phyloP scores from a whole-genome alignment of 176 grass and related monocot species.

The barley (Hordeum vulgare) region DNA sequence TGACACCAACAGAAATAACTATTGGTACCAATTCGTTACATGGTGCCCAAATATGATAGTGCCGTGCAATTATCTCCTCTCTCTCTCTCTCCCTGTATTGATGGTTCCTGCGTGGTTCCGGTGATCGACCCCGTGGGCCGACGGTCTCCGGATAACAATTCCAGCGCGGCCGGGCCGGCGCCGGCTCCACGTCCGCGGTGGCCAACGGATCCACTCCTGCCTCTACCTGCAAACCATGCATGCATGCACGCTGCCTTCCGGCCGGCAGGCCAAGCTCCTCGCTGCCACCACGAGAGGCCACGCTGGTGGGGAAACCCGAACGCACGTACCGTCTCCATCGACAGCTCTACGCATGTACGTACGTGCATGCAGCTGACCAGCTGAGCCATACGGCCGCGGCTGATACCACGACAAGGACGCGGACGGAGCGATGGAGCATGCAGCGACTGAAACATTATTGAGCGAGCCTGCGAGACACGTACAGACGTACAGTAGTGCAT shows the following conservation, averaged over 20 bases:
- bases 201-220: neutral
- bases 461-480: neutral
- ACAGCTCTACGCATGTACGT: neutral
- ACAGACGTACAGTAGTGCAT: neutral
- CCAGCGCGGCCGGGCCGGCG: neutral
- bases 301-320: too few species aligned
- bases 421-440: neutral
- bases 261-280: too few species aligned
- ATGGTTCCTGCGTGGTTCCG: neutral
- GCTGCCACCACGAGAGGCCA: too few species aligned
- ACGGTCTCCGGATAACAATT: neutral
- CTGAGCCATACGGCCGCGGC: neutral
- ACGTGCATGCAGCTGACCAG: neutral
- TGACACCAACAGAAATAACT: too few species aligned
- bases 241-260: neutral
- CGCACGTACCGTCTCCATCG: neutral
- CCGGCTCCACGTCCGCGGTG: neutral
- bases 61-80: too few species aligned
- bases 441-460: neutral
- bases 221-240: neutral
- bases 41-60: too few species aligned
- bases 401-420: too few species aligned
- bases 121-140: neutral
- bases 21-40: too few species aligned
- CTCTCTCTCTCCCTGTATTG: too few species aligned